Evolutionary conservation across 306 rosid species (phyloP).

Genomic region (Lathyrus tuberosus): DNA sequence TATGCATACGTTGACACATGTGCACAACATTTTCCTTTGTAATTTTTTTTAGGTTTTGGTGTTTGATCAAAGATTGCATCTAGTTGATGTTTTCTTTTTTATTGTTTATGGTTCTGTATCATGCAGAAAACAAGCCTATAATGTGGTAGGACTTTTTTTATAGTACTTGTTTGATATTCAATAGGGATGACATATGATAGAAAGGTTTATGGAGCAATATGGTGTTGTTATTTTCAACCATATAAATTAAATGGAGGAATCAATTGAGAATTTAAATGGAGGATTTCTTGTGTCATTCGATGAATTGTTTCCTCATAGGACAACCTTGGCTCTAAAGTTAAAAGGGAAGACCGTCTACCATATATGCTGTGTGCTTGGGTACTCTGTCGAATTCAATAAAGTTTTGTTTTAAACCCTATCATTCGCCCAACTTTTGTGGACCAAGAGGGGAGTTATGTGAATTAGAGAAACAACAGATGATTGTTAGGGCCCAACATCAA

Average conservation of each 20-base stretch:
- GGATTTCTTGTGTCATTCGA: neutral
- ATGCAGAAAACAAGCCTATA: constrained; percentile 1
- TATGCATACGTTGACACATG: neutral
- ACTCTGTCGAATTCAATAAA: neutral
- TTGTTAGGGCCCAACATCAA: neutral
- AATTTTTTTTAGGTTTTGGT: neutral
- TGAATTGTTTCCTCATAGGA: neutral
- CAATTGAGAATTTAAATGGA: too few relatives aligned
- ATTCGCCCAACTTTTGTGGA: neutral
- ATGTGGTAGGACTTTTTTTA: too few relatives aligned
- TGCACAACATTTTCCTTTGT: neutral
- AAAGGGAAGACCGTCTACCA: neutral
- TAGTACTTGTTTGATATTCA: neutral
- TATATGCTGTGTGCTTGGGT: neutral
- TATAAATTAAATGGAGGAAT: too few relatives aligned
- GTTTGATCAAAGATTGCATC: constrained; percentile 6
- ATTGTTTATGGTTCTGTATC: neutral
- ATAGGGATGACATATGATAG: neutral
- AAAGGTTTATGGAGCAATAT: neutral
- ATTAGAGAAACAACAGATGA: neutral
- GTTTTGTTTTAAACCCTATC: neutral
- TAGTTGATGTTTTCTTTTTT: neutral
- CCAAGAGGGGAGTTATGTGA: neutral
- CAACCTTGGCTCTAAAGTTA: neutral
- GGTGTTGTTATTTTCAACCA: neutral